phyloP scores from a whole-genome alignment of 371 early-diverging fungal species.

The Apophysomyces trapeziformis region DNA sequence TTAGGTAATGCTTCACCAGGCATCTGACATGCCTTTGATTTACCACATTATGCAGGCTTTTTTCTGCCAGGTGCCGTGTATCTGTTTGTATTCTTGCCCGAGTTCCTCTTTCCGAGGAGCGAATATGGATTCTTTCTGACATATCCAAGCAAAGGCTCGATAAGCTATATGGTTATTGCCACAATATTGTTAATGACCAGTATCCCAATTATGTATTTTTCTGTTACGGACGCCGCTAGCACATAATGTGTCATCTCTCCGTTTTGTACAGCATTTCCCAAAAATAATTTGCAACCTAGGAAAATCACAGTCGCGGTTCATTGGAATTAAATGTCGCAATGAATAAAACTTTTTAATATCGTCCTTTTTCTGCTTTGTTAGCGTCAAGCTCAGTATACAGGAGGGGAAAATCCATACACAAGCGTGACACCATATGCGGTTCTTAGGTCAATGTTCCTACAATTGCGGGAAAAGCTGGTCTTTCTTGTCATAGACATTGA shows the following conservation, averaged over 20 bases:
- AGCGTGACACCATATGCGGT: background rate
- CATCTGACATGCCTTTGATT: background rate
- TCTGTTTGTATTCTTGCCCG: slow-evolving; percentile 37
- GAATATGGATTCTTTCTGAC: background rate
- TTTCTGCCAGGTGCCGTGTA: slow-evolving; percentile 48
- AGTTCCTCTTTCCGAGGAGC: slow-evolving; percentile 1
- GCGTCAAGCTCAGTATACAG: background rate
- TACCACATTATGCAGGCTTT: slow-evolving; percentile 24
- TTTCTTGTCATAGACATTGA: background rate
- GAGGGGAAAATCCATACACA: background rate
- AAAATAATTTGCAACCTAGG: background rate
- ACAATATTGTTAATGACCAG: slow-evolving; percentile 24
- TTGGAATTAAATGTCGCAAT: too few relatives aligned
- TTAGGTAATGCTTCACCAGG: slow-evolving; percentile 24
- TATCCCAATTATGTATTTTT: slow-evolving; percentile 39
- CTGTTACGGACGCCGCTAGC: slow-evolving; percentile 27
- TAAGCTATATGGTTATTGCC: slow-evolving; percentile 25
- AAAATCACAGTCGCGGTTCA: background rate
- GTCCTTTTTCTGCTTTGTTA: background rate
- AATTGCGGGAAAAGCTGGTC: background rate
- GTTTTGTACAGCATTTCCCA: too few relatives aligned
- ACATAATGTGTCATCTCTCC: too few relatives aligned
- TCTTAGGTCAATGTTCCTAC: background rate
- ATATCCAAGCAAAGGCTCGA: slow-evolving; percentile 17
- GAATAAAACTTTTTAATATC: too few relatives aligned